These are phyloP conservation scores for Rheum nobile DNA, from an alignment of 148 eudicot species.

Conservation along the genomic window DNA sequence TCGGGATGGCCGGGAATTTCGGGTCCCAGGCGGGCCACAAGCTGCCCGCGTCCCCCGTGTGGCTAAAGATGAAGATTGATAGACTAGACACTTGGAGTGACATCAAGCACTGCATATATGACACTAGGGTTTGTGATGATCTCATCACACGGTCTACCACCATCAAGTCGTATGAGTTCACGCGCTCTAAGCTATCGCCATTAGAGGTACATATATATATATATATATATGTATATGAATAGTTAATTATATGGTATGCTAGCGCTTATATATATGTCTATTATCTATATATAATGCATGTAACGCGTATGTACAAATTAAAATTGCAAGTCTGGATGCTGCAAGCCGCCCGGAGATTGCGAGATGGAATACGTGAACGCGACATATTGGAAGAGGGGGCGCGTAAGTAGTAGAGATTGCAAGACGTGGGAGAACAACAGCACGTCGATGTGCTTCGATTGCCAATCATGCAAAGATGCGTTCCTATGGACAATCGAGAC, in stretches of 20 bases:
- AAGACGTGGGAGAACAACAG: constrained; percentile 25
- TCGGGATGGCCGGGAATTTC: constrained; percentile 18
- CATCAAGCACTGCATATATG: constrained; percentile 33
- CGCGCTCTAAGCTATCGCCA: constrained; percentile 16
- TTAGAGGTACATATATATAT: constrained; percentile 19
- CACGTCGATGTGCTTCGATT: constrained; percentile 18
- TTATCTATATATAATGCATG: background rate
- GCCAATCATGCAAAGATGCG: constrained; percentile 25
- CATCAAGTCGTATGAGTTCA: constrained; percentile 18
- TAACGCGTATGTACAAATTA: too few species aligned
- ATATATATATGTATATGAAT: too few species aligned
- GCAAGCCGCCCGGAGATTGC: constrained; percentile 27
- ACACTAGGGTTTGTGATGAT: constrained; percentile 19
- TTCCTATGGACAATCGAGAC: constrained; percentile 8
- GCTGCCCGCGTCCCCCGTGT: constrained; percentile 23
- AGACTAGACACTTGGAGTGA: constrained; percentile 15
- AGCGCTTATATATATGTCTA: background rate
- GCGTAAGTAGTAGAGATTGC: constrained; percentile 12
- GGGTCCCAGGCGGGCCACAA: constrained; percentile 7
- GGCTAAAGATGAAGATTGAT: constrained; percentile 14
- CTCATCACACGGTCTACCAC: constrained; percentile 14
- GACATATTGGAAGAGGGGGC: constrained; percentile 19
- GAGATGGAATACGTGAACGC: constrained; percentile 29
- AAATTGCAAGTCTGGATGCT: constrained; percentile 31
- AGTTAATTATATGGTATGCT: background rate